Conservation (phyloP, 257 asterid species). For the Nyctanthes arbortristis region DNA sequence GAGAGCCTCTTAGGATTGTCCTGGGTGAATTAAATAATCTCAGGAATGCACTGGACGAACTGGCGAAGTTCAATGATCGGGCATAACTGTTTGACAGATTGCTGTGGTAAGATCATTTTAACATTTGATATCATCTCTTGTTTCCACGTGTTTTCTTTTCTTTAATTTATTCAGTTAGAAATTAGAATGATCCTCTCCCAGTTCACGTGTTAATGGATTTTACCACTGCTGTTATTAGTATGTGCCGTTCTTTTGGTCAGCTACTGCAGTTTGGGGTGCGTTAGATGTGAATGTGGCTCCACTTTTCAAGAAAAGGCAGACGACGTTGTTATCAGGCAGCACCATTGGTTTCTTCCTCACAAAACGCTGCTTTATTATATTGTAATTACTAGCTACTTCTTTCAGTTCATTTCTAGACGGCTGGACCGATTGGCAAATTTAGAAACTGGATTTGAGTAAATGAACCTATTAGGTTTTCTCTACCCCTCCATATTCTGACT, state of each 20-base stretch:
- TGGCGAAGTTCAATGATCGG: constrained; percentile 47
- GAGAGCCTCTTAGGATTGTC: constrained; percentile 57
- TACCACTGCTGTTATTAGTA: neutral
- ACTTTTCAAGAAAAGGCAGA: neutral
- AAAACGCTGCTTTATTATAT: neutral
- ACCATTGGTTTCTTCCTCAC: neutral
- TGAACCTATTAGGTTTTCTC: too few species aligned
- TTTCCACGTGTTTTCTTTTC: neutral
- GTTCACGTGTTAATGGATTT: neutral
- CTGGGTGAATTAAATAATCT: constrained; percentile 63
- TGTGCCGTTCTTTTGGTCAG: neutral
- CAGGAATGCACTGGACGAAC: constrained; percentile 32
- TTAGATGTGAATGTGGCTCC: neutral
- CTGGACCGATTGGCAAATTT: too few species aligned
- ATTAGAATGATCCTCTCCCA: neutral
- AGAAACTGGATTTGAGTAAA: too few species aligned
- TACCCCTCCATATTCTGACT: too few species aligned
- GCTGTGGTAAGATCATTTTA: constrained; percentile 28
- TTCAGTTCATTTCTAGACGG: too few species aligned
- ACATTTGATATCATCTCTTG: neutral
- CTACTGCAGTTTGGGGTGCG: neutral
- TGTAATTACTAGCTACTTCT: neutral
- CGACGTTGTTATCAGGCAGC: neutral
- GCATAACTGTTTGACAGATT: constrained; percentile 18
- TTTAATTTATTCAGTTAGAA: neutral